Base-by-base conservation (phyloP, 108 stramenopile species). In the Pelagomonas calceolata region DNA sequence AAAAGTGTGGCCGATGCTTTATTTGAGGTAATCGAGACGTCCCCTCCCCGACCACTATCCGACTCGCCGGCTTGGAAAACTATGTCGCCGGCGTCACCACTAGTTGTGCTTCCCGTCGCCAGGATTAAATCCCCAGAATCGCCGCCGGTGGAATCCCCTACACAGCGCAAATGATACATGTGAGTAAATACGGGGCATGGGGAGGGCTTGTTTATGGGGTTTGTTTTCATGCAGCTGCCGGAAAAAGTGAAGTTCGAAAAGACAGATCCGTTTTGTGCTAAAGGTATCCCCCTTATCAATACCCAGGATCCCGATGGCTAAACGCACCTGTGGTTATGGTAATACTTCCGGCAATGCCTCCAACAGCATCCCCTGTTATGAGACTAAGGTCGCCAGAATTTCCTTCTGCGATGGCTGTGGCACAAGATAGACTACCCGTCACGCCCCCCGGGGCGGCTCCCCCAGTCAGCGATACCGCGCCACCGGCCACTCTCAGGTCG, bases 371-470 rank as follows among this genome's bases (percentile, higher is more conserved):
- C 10, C 73, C 73, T 5, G 73, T 68, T 12, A 15, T 26, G 31
- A 74, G 14, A 14, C 26, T 30, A 34, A 74, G 35, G 4, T 10
- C 44, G 64, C 73, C 73, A 4, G 68, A 15, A 3, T 34, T 0
- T 4, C 35, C 64, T 4, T 4, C 32, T 0, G 73, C 15, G n/a
- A 64, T 65, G 32, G 63, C 64, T 34, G 71, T 72, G 21, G 43
- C 65, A 26, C 79, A 70, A 18, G 43, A 60, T 10, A 83, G 68
- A 32, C 33, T 65, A 3, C 85, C 84, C 65, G 82, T 82, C 66
- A 77, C 63, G 0, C 84, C 86, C 21, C 74, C 73, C 21, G 64
- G 71, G 26, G 86, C 70, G 0, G 45, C 72, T 3, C 86, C 87
- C 34, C 86, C 81, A 33, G 69, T 46, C 3, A 88, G 43, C 36